Percentiles rank a stretch among this genome's conserved stretches.
Evolutionary conservation across 2,329 filamentous ascomycete species (phyloP).

Genomic region (Trichoderma gracile): DNA sequence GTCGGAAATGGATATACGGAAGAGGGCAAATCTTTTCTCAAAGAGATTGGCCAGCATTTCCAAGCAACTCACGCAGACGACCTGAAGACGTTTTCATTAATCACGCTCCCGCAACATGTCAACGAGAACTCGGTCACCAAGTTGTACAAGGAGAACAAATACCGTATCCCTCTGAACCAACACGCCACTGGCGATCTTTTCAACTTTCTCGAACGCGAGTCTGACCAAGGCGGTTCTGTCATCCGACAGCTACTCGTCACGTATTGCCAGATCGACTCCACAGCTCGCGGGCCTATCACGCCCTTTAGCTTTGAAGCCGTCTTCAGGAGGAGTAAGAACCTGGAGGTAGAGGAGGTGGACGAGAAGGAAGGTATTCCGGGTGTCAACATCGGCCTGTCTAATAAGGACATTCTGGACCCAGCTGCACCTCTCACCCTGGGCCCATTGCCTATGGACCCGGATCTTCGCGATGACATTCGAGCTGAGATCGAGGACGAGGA

Average conservation of each 20-base stretch:
- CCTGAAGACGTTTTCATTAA: slow-evolving; percentile 69
- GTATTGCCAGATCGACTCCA: slow-evolving; percentile 59
- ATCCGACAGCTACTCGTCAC: slow-evolving; percentile 71
- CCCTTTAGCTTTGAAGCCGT: slow-evolving; percentile 64
- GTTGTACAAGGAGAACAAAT: slow-evolving; percentile 83
- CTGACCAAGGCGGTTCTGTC: slow-evolving; percentile 74
- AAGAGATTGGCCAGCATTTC: slow-evolving; percentile 67
- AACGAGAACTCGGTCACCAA: slow-evolving; percentile 74
- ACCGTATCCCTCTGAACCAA: slow-evolving; percentile 84
- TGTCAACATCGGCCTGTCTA: slow-evolving; percentile 61
- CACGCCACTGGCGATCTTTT: slow-evolving; percentile 81
- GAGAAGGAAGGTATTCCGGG: slow-evolving; percentile 66
- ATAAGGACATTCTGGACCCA: slow-evolving; percentile 60
- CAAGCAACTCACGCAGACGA: slow-evolving; percentile 79
- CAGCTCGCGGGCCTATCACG: slow-evolving; percentile 62
- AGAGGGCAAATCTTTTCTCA: slow-evolving; percentile 74
- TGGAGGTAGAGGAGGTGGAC: slow-evolving; percentile 64
- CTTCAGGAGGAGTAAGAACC: slow-evolving; percentile 57
- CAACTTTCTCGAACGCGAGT: slow-evolving; percentile 85
- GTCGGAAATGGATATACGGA: slow-evolving; percentile 69
- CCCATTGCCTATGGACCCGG: slow-evolving; percentile 77
- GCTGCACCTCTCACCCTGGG: slow-evolving; percentile 70
- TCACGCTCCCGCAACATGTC: slow-evolving; percentile 77
- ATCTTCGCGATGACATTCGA: slow-evolving; percentile 80
- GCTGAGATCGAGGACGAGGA: slow-evolving; percentile 87